Evolutionary conservation across 2,329 filamentous ascomycete species (phyloP).

Genomic region (Botrytis cinerea): DNA sequence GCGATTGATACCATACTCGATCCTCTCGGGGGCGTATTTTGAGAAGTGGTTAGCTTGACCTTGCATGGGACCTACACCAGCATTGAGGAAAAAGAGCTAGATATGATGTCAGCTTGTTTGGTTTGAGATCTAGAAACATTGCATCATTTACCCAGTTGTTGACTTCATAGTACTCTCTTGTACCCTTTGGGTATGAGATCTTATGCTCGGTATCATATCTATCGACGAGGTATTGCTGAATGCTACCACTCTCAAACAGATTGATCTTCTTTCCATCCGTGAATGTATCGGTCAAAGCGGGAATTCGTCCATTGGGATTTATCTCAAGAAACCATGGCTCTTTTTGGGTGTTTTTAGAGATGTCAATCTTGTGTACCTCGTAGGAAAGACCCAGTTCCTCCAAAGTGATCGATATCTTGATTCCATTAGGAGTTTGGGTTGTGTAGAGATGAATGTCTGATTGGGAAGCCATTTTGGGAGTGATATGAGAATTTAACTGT

Average conservation of each 20-base stretch:
- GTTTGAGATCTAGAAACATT: background rate
- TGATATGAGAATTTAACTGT: constrained; percentile 30
- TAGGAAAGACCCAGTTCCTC: constrained; percentile 86
- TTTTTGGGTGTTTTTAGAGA: constrained; percentile 77
- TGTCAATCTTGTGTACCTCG: constrained; percentile 70
- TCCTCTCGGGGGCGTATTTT: constrained; percentile 79
- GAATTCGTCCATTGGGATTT: constrained; percentile 92
- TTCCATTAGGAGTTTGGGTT: constrained; percentile 80
- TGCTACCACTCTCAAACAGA: constrained; percentile 81
- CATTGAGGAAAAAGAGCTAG: constrained; percentile 70
- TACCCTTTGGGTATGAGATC: constrained; percentile 73
- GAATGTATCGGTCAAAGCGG: constrained; percentile 79
- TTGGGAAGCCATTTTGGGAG: constrained; percentile 47
- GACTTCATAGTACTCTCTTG: constrained; percentile 75
- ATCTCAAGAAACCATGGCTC: constrained; percentile 86
- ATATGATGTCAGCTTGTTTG: constrained; percentile 9
- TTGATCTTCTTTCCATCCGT: constrained; percentile 71
- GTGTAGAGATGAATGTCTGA: constrained; percentile 52
- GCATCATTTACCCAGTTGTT: constrained; percentile 66
- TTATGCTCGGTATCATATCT: constrained; percentile 81
- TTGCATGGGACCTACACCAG: constrained; percentile 80
- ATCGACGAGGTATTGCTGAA: constrained; percentile 81
- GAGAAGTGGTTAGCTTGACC: constrained; percentile 82
- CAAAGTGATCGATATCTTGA: constrained; percentile 84
- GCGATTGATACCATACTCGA: constrained; percentile 78